phyloP scores from a whole-genome alignment of 352 stramenopile species.

The Labyrinthula sp. region DNA sequence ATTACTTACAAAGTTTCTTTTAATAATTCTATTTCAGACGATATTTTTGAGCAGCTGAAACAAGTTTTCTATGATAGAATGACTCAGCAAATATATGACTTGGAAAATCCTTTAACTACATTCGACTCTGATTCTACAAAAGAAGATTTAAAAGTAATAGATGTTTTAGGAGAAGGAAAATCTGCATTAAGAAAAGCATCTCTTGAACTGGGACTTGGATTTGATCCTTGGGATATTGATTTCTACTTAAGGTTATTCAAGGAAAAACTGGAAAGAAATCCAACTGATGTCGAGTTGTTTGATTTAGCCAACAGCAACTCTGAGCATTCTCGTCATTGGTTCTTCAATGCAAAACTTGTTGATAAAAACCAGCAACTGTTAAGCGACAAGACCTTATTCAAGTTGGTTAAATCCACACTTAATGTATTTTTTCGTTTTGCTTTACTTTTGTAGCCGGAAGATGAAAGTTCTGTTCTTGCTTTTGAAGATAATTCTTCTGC shows the following conservation, averaged over 20 bases:
- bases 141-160: conserved; percentile 60
- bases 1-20: conserved; percentile 60
- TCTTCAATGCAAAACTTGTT: conserved; percentile 95
- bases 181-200: conserved; percentile 83
- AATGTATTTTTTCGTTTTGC: too few species aligned
- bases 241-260: conserved; percentile 92
- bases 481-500: conserved; percentile 98
- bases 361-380: conserved; percentile 82
- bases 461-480: conserved; percentile 83
- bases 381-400: conserved; percentile 86
- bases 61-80: conserved; percentile 77
- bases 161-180: conserved; percentile 76
- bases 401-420: conserved; percentile 96
- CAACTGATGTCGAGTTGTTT: conserved; percentile 97
- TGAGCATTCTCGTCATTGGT: conserved; percentile 98
- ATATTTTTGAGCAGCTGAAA: conserved; percentile 37
- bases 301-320: conserved; percentile 91
- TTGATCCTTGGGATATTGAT: conserved; percentile 95
- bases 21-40: conserved; percentile 31
- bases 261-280: conserved; percentile 83
- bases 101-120: conserved; percentile 54
- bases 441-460: conserved; percentile 48
- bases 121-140: conserved; percentile 59
- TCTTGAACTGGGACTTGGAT: conserved; percentile 74
- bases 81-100: conserved; percentile 96